phyloP scores from a whole-genome alignment of 495 filamentous ascomycete genomes.

The Neurospora sp. region DNA sequence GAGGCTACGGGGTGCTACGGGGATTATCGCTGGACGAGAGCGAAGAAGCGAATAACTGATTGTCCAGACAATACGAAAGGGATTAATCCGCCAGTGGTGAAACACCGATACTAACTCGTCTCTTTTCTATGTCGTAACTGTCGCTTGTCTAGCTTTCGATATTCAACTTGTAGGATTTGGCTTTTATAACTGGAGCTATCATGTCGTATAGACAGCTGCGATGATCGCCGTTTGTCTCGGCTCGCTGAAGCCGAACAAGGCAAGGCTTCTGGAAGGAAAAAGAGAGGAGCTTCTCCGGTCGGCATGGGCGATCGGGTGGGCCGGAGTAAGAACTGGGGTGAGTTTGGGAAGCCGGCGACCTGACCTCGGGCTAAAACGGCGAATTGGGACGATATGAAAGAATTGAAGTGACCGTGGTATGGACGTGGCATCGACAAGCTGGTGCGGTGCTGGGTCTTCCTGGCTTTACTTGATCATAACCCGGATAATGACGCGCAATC shows the following conservation, averaged over 20 bases:
- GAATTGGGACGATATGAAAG: background rate
- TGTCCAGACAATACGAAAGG: background rate
- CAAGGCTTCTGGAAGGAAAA: background rate
- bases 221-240: background rate
- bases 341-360: background rate
- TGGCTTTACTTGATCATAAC: background rate
- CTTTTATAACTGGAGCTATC: background rate
- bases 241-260: background rate
- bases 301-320: background rate
- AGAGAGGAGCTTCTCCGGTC: background rate
- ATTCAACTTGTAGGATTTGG: background rate
- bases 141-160: background rate
- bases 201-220: background rate
- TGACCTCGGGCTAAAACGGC: background rate
- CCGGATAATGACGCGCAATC: background rate
- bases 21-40: background rate
- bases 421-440: background rate
- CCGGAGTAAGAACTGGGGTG: background rate
- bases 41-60: background rate
- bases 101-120: background rate
- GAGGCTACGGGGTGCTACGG: background rate
- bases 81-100: background rate
- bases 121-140: background rate
- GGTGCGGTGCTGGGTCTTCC: background rate
- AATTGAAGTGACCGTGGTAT: background rate